phyloP scores from a whole-genome alignment of 1,284 basidiomycete species.

The Heliocybe sulcata region DNA sequence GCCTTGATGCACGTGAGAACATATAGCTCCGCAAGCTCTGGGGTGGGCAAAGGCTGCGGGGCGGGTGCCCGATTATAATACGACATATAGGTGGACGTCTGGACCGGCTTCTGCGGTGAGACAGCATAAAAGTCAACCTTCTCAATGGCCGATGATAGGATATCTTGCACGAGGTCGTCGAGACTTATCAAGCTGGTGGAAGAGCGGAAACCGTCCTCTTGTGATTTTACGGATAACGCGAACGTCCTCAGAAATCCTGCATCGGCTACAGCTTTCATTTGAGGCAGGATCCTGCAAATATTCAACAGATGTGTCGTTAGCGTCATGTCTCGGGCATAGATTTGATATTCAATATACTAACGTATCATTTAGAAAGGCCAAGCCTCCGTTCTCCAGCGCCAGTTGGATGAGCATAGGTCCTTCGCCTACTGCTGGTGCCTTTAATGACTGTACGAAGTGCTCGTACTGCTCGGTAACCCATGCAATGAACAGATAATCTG shows the following conservation, averaged over 20 bases:
- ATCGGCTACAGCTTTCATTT: not conserved
- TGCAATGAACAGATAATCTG: not conserved
- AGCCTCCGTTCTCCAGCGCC: not conserved
- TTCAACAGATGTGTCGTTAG: not conserved
- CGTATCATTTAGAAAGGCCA: not conserved
- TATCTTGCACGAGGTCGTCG: not conserved
- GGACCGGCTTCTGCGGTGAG: not conserved
- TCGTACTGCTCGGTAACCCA: not conserved
- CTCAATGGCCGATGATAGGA: not conserved
- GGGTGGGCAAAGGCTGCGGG: not conserved
- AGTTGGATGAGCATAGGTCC: not conserved
- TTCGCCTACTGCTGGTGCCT: not conserved
- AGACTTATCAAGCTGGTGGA: not conserved
- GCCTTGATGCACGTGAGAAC: not conserved
- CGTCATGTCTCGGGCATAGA: not conserved
- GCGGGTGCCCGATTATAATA: not conserved
- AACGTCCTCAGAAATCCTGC: not conserved
- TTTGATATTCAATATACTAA: not conserved
- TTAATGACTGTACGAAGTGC: not conserved
- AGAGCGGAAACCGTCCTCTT: not conserved
- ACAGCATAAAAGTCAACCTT: not conserved
- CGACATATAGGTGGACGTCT: not conserved
- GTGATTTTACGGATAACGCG: not conserved
- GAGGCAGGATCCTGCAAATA: not conserved
- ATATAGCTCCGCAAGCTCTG: not conserved